Evolutionary conservation across 176 grass and related monocot genomes (phyloP).

Genomic region (Ensete glaucum): DNA sequence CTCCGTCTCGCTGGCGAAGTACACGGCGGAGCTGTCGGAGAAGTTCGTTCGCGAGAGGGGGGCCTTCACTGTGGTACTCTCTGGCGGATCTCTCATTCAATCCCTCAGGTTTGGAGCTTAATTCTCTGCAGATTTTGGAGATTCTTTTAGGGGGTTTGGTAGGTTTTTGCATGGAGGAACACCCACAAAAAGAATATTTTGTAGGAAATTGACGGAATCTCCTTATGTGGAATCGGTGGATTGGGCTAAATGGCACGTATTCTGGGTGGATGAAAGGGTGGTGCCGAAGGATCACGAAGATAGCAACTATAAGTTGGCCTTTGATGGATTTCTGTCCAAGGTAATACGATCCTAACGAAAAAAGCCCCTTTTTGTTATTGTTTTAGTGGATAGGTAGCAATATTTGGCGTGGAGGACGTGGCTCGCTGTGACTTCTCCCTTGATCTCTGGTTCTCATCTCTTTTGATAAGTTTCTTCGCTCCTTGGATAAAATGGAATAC

Average conservation of each 20-base stretch:
- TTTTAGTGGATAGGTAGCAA: neutral
- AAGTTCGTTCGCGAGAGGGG: conserved; percentile 70
- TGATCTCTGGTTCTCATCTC: neutral
- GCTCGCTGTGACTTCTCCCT: neutral
- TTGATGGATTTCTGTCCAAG: conserved; percentile 88
- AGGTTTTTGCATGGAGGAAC: conserved; percentile 11
- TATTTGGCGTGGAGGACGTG: too few species aligned
- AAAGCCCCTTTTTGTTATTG: neutral
- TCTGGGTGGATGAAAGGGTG: conserved; percentile 95
- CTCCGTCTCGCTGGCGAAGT: conserved; percentile 57
- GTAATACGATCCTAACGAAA: conserved; percentile 25
- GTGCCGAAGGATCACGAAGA: conserved; percentile 76
- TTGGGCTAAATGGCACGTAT: conserved; percentile 88
- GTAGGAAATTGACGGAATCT: conserved; percentile 71
- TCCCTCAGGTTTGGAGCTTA: conserved; percentile 28
- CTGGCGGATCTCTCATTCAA: conserved; percentile 74
- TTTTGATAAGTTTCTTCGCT: neutral
- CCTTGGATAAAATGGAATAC: neutral
- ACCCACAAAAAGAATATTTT: conserved; percentile 13
- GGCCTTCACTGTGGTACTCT: conserved; percentile 76
- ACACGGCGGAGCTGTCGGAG: conserved; percentile 60
- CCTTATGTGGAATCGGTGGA: conserved; percentile 72
- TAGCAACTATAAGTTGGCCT: conserved; percentile 95
- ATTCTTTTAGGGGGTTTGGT: neutral
- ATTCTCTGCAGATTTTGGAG: neutral